These are phyloP conservation scores for Backusella psychrophila DNA, from an alignment of 192 early-diverging fungal species.

Conservation along the genomic window DNA sequence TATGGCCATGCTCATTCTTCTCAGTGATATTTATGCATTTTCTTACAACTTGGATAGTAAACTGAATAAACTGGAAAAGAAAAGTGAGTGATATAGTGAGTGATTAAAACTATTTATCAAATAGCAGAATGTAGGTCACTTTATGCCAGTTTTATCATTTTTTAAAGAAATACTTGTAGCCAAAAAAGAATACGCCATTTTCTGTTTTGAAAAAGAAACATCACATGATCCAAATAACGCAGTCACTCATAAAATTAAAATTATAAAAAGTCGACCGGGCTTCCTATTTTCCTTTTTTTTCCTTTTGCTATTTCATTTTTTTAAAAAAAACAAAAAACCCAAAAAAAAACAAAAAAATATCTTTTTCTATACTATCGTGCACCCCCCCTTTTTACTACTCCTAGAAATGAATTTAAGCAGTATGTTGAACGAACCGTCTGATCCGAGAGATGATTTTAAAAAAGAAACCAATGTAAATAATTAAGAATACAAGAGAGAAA, in stretches of 20 bases:
- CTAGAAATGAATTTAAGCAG: slow-evolving; percentile 13
- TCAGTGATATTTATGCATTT: neutral
- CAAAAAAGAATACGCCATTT: no score
- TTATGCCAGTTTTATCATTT: neutral
- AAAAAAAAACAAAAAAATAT: neutral
- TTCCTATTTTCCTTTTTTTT: neutral
- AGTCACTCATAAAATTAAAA: neutral
- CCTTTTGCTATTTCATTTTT: neutral
- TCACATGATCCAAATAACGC: neutral
- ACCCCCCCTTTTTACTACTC: neutral
- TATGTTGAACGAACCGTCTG: slow-evolving; percentile 12
- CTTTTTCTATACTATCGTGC: neutral
- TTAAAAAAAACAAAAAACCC: neutral
- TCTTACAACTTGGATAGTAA: neutral
- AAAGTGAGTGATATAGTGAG: neutral
- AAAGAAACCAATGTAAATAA: slow-evolving; percentile 7
- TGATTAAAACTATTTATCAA: neutral
- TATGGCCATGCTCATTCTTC: neutral
- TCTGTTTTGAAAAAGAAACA: neutral
- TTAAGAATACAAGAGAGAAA: neutral
- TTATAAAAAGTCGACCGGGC: neutral
- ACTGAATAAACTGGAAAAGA: neutral
- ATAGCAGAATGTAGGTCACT: neutral
- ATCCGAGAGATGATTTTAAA: neutral
- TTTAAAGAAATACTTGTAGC: no score